Evolutionary conservation across 2,329 filamentous ascomycete species (phyloP).

Genomic region (Chrysosporium keratinophilum): DNA sequence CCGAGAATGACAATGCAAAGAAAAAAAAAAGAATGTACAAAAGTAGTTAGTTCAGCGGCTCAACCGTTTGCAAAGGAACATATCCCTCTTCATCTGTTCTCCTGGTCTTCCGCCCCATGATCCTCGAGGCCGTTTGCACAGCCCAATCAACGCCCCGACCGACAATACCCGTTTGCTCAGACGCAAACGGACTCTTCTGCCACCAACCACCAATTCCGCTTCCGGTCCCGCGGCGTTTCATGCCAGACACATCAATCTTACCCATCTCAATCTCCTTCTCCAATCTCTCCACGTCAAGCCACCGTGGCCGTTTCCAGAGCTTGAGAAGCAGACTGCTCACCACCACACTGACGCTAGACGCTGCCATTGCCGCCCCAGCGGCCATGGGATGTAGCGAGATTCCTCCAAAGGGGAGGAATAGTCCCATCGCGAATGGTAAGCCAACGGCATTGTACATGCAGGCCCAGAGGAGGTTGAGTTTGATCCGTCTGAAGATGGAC

Average conservation of each 20-base stretch:
- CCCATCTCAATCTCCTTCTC: slow-evolving; percentile 45
- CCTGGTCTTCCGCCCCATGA: slow-evolving; percentile 17
- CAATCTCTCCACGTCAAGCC: slow-evolving; percentile 67
- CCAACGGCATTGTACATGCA: slow-evolving; percentile 88
- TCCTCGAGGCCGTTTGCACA: slow-evolving; percentile 19
- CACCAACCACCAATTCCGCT: slow-evolving; percentile 24
- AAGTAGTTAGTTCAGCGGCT: slow-evolving; percentile 24
- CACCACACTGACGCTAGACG: slow-evolving; percentile 81
- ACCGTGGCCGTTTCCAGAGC: slow-evolving; percentile 71
- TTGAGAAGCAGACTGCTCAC: slow-evolving; percentile 72
- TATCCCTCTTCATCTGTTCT: slow-evolving; percentile 32
- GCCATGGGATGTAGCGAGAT: slow-evolving; percentile 82
- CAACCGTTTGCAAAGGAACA: slow-evolving; percentile 38
- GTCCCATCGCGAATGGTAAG: slow-evolving; percentile 90
- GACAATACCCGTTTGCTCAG: slow-evolving; percentile 1
- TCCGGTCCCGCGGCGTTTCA: slow-evolving; percentile 12
- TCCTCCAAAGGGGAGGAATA: slow-evolving; percentile 81
- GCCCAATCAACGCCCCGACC: slow-evolving; percentile 16
- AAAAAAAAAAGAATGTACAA: not conserved
- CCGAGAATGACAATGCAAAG: not conserved
- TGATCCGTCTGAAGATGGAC: slow-evolving; percentile 83
- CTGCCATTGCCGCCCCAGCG: slow-evolving; percentile 87
- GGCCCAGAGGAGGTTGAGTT: slow-evolving; percentile 84
- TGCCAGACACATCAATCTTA: slow-evolving; percentile 16
- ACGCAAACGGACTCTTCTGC: slow-evolving; percentile 20